phyloP scores from a whole-genome alignment of 441 rosid genomes.

The Populus trichocarpa region DNA sequence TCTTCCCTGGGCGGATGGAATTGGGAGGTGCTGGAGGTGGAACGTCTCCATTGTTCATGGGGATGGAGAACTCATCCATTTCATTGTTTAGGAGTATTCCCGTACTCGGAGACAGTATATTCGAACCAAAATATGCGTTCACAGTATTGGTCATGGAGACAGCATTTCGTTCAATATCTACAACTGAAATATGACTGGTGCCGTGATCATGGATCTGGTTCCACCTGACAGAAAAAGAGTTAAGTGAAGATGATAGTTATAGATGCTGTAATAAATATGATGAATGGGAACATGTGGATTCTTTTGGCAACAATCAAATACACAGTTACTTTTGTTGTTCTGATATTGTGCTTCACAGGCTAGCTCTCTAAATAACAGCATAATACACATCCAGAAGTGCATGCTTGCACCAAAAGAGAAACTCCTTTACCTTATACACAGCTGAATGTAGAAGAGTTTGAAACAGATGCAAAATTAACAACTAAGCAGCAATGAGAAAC shows the following conservation, averaged over 20 bases:
- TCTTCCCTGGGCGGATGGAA: constrained; percentile 49
- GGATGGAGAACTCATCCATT: constrained; percentile 67
- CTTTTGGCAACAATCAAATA: too few relatives aligned
- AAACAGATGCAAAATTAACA: too few relatives aligned
- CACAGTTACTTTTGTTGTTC: too few relatives aligned
- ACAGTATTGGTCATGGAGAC: constrained; percentile 58
- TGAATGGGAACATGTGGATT: too few relatives aligned
- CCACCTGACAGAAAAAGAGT: constrained; percentile 35
- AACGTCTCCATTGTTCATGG: constrained; percentile 8
- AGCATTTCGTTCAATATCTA: constrained; percentile 46
- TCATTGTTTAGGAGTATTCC: constrained; percentile 59
- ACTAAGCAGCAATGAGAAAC: too few relatives aligned
- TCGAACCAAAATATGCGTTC: constrained; percentile 49
- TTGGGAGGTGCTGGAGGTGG: constrained; percentile 54
- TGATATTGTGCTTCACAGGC: too few relatives aligned
- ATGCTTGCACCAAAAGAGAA: too few relatives aligned
- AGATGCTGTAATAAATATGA: too few relatives aligned
- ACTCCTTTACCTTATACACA: too few relatives aligned
- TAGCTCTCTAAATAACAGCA: too few relatives aligned
- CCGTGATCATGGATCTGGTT: constrained; percentile 53
- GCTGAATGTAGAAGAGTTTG: too few relatives aligned
- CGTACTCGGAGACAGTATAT: constrained; percentile 44
- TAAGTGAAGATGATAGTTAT: background rate
- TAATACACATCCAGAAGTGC: too few relatives aligned
- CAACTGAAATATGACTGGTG: constrained; percentile 52